phyloP scores from a whole-genome alignment of 768 basidiomycete species.

The Boletus coccyginus region DNA sequence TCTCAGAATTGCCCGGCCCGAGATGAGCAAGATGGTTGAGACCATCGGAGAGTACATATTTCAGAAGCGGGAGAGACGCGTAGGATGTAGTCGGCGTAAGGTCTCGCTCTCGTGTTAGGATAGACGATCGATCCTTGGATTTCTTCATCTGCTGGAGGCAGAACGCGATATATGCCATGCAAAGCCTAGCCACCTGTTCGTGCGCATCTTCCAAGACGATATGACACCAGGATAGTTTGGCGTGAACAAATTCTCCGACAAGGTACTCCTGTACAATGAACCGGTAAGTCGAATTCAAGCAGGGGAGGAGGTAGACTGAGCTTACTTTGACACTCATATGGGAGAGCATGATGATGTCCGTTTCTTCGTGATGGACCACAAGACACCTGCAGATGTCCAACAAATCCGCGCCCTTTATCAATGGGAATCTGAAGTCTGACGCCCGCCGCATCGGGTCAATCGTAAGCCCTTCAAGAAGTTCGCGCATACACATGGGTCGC shows the following conservation, averaged over 20 bases:
- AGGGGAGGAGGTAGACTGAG: neutral
- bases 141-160: slow-evolving; percentile 6
- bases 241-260: neutral
- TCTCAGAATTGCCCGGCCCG: neutral
- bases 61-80: neutral
- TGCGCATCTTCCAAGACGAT: slow-evolving; percentile 3
- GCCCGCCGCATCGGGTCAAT: neutral
- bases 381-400: slow-evolving; percentile 2
- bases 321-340: slow-evolving; percentile 14
- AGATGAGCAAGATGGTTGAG: neutral
- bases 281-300: no score
- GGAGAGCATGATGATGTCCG: slow-evolving; percentile 1
- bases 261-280: slow-evolving; percentile 6
- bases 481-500: neutral
- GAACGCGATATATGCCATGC: slow-evolving; percentile 2
- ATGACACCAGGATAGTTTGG: neutral
- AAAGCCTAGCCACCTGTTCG: slow-evolving; percentile 1
- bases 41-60: slow-evolving; percentile 3
- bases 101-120: neutral
- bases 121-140: neutral
- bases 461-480: slow-evolving; percentile 3
- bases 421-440: neutral
- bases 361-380: neutral
- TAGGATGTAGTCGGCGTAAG: neutral
- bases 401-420: neutral